phyloP scores from a whole-genome alignment of 2,329 filamentous ascomycete genomes.

The Aspergillus sp. region DNA sequence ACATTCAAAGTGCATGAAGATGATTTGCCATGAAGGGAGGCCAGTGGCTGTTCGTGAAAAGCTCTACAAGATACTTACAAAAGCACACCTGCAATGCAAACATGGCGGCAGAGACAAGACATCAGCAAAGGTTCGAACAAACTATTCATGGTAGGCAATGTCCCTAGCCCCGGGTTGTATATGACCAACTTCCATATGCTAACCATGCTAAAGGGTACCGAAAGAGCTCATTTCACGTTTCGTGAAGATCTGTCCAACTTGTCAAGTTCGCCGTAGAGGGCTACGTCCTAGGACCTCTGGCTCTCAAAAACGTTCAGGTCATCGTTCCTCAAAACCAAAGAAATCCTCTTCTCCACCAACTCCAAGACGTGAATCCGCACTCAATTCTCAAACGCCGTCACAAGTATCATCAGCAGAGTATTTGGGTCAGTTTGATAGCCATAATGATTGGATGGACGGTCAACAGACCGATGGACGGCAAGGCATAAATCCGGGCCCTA shows the following conservation, averaged over 20 bases:
- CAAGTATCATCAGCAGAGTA: constrained; percentile 26
- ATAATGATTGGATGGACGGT: constrained; percentile 23
- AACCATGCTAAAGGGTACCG: constrained; percentile 37
- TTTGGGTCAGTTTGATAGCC: constrained; percentile 19
- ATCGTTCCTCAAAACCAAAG: constrained; percentile 20
- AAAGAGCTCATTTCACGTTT: constrained; percentile 48
- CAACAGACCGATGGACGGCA: constrained; percentile 18
- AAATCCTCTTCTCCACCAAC: constrained; percentile 32
- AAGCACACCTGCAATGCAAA: constrained; percentile 45
- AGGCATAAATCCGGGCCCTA: constrained; percentile 11
- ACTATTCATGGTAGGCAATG: constrained; percentile 43
- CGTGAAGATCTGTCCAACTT: constrained; percentile 46
- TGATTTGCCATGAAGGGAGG: constrained; percentile 47
- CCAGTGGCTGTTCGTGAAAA: constrained; percentile 49
- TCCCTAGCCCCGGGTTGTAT: not conserved
- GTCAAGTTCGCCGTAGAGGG: constrained; percentile 41
- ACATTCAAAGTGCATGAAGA: constrained; percentile 27
- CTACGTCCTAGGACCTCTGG: constrained; percentile 36
- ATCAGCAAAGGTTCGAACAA: constrained; percentile 44
- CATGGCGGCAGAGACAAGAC: constrained; percentile 49
- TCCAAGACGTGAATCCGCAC: constrained; percentile 29
- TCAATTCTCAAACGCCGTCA: constrained; percentile 18
- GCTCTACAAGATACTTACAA: constrained; percentile 45
- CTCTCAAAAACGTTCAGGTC: constrained; percentile 34
- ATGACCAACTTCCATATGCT: not conserved